These are phyloP conservation scores for Candida boleticola DNA, from an alignment of 805 yeast genomes.

Conservation along the genomic window DNA sequence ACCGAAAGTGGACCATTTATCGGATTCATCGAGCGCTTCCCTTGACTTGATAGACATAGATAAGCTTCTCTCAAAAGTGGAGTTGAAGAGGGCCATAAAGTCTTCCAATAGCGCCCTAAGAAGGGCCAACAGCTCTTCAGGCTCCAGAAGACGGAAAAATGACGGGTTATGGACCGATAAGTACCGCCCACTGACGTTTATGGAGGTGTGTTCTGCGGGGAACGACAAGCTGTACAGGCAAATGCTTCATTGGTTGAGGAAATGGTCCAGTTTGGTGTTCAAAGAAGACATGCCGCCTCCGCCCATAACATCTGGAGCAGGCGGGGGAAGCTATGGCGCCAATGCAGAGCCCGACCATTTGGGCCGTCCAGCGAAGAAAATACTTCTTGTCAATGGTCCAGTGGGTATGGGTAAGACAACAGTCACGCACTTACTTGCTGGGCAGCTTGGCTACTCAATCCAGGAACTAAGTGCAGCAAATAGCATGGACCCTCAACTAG, in stretches of 20 bases:
- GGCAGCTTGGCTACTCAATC: conserved; percentile 75
- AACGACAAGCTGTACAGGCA: conserved; percentile 40
- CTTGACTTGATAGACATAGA: conserved; percentile 5
- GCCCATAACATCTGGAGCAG: not conserved
- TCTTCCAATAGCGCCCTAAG: not conserved
- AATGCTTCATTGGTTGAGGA: conserved; percentile 39
- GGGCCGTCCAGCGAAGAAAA: conserved; percentile 47
- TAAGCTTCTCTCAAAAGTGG: conserved; percentile 1
- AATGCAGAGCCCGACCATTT: conserved; percentile 21
- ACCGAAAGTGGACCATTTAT: not conserved
- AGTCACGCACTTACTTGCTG: conserved; percentile 79
- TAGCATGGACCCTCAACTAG: conserved; percentile 33
- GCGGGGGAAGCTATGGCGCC: conserved; percentile 1
- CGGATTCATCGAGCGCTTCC: not conserved
- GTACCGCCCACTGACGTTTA: conserved; percentile 33
- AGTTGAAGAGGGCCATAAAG: not conserved
- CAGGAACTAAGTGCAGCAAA: conserved; percentile 80
- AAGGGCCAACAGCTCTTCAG: not conserved
- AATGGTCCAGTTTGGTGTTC: conserved; percentile 36
- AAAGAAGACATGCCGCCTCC: conserved; percentile 15
- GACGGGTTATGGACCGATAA: conserved; percentile 36
- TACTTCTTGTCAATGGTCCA: conserved; percentile 83
- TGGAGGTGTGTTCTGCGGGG: conserved; percentile 44
- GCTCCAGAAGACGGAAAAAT: not conserved
- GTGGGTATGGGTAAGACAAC: conserved; percentile 94